phyloP scores from a whole-genome alignment of 2,329 filamentous ascomycete genomes.

The Bipolaris bicolor region DNA sequence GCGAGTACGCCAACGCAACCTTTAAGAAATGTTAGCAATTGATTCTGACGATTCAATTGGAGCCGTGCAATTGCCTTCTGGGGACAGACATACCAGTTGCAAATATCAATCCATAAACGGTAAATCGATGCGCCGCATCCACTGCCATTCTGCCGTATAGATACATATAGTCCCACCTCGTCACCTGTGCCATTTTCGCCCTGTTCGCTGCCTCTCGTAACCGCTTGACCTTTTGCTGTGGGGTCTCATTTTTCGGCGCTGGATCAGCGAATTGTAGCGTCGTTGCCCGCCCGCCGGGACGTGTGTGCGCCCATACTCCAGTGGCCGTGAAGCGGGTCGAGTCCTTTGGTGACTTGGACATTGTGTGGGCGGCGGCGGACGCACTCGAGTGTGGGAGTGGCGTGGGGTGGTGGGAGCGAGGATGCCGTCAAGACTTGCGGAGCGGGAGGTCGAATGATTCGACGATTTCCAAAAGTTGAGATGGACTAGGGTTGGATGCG shows the following conservation, averaged over 20 bases:
- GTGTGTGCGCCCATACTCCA: constrained; percentile 72
- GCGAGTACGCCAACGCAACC: constrained; percentile 67
- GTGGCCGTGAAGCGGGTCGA: constrained; percentile 80
- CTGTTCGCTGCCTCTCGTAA: constrained; percentile 57
- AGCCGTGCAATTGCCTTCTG: constrained; percentile 14
- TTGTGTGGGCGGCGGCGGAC: constrained; percentile 27
- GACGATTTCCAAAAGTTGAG: constrained; percentile 42
- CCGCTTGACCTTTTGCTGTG: constrained; percentile 61
- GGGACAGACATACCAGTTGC: constrained; percentile 59
- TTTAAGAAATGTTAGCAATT: constrained; percentile 34
- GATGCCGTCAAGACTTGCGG: constrained; percentile 21
- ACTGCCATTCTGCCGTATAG: constrained; percentile 52
- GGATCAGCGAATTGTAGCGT: constrained; percentile 50
- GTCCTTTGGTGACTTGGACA: constrained; percentile 75
- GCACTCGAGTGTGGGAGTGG: constrained; percentile 8
- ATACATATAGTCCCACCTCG: constrained; percentile 57
- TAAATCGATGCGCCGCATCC: constrained; percentile 66
- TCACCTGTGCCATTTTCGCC: constrained; percentile 58
- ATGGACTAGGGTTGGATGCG: constrained; percentile 34
- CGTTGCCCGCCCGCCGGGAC: constrained; percentile 55
- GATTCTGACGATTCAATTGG: not conserved
- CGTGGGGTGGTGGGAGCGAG: constrained; percentile 19
- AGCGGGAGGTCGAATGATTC: constrained; percentile 39
- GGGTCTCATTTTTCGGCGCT: constrained; percentile 56
- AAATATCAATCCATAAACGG: constrained; percentile 65